phyloP scores from a whole-genome alignment of 768 basidiomycete genomes.

The Mycena vitilis region DNA sequence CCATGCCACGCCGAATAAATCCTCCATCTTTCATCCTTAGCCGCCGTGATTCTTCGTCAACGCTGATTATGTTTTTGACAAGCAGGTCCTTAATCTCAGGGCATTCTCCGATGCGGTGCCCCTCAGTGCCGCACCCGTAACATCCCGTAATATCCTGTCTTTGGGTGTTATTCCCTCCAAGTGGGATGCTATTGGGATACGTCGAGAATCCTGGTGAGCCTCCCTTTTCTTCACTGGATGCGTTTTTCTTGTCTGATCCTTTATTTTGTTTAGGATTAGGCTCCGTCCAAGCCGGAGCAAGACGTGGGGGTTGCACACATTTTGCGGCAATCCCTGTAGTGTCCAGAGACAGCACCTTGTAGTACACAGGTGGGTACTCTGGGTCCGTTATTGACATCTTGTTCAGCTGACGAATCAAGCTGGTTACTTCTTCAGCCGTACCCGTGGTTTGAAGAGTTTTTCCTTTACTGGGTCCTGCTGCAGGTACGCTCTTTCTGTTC shows the following conservation, averaged over 20 bases:
- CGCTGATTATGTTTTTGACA: background rate
- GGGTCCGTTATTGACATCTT: background rate
- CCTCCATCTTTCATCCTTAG: conserved; percentile 10
- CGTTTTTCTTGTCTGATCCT: background rate
- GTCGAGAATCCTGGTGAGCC: background rate
- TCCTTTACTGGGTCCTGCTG: background rate
- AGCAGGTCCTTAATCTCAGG: background rate
- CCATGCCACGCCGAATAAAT: background rate
- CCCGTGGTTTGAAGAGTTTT: background rate
- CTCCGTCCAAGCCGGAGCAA: background rate
- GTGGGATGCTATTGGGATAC: conserved; percentile 6
- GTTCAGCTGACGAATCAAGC: conserved; percentile 3
- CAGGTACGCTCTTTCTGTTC: background rate
- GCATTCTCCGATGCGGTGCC: conserved; percentile 16
- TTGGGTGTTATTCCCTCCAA: background rate
- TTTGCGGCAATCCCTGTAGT: background rate
- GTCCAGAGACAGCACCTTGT: background rate
- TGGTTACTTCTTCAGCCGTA: background rate
- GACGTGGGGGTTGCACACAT: background rate
- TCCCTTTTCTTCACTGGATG: background rate
- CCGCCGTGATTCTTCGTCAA: background rate
- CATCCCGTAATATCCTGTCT: background rate
- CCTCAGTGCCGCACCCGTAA: background rate
- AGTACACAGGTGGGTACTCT: conserved; percentile 17
- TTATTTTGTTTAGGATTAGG: background rate